phyloP scores from a whole-genome alignment of 2,329 filamentous ascomycete genomes.

The Penicillium sp. region DNA sequence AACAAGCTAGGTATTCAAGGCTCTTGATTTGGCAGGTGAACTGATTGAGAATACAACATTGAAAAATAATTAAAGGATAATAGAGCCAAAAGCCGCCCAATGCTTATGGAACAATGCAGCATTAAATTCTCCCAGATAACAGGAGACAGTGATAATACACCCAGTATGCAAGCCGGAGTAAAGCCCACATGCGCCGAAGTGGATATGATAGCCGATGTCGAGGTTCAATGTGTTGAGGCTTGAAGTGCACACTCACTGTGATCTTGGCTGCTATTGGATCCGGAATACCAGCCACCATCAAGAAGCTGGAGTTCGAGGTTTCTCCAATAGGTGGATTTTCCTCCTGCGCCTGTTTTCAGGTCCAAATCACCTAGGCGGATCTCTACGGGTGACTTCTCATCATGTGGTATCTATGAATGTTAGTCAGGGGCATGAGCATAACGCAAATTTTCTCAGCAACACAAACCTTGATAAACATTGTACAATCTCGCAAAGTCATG shows the following conservation, averaged over 20 bases:
- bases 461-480: constrained; percentile 66
- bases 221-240: background rate
- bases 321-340: constrained; percentile 70
- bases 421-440: background rate
- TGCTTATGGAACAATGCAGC: background rate
- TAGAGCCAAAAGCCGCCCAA: background rate
- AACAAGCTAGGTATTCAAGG: background rate
- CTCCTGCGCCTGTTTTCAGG: constrained; percentile 64
- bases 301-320: constrained; percentile 63
- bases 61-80: background rate
- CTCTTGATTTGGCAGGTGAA: background rate
- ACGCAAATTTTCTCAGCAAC: background rate
- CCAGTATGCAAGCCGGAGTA: background rate
- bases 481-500: constrained; percentile 81
- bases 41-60: background rate
- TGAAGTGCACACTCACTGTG: constrained; percentile 37
- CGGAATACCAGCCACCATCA: constrained; percentile 66
- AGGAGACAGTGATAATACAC: background rate
- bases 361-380: constrained; percentile 73
- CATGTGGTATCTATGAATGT: constrained; percentile 32
- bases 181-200: background rate
- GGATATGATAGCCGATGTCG: background rate
- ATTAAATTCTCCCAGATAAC: background rate
- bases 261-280: constrained; percentile 33
- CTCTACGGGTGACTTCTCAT: constrained; percentile 34